Base-by-base conservation (phyloP, 225 moss, liverwort and hornwort species). In the Marchantia paleacea region DNA sequence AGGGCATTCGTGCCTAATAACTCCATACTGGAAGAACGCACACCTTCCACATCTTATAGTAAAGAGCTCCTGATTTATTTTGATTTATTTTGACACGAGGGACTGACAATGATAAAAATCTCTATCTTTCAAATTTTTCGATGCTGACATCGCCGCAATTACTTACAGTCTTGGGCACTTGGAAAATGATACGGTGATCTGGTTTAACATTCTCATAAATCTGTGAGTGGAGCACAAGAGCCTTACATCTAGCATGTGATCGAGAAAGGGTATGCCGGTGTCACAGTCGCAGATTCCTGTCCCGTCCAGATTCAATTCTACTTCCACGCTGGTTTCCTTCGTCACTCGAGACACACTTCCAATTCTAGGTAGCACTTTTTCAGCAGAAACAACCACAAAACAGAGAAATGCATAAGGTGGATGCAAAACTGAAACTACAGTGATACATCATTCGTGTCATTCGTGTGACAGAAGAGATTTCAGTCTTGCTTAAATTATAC, bases 171-270 rank as follows among this genome's bases (percentile, higher is more conserved):
- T 69, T 14, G 31, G 29, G 18, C 69, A 18, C 47, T 7, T 31
- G 29, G 13, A 47, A 39, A 39, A 31, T 7, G 15, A 61, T 3
- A 61, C 22, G 0, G 4, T 69, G 31, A 39, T 1, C 5, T 16
- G 3, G 28, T 12, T 68, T 68, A 6, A 68, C 11, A 6, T 69
- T 39, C 8, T 12, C 69, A 69, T 69, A 10, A 31, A 14, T 39
- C 15, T 47, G 8, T 47, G 31, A 70, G 14, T 19, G 75, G 52
- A 22, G 55, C 29, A 58, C 20, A 62, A 1, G 77, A 57, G 3
- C 84, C 94, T 88, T 88, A 99, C 93, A 83, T 99, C 95, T 85
- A 99, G 87, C 95, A 99, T 95, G 86, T 99, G 97, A 76, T 95
- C 95, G 79, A 99, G 75, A 83, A 99, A 99, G 61, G 95, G 95